Conservation (phyloP, 352 stramenopile species). For the Phytophthora constricta region DNA sequence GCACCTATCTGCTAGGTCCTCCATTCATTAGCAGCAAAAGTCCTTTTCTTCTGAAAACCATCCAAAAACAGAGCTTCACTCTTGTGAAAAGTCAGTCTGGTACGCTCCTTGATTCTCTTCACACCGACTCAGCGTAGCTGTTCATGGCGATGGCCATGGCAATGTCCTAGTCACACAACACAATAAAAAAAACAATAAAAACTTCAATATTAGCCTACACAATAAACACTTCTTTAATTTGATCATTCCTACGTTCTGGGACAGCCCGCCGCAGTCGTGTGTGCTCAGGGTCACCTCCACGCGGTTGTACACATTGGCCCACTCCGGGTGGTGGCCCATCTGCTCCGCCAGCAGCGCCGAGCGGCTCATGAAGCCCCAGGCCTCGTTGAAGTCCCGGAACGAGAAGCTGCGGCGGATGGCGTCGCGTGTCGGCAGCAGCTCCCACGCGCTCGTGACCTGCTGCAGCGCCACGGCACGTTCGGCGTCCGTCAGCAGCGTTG, state of each 20-base stretch:
- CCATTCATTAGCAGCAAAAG: no score
- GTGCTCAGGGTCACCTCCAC: constrained; percentile 97
- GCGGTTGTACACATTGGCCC: constrained; percentile 99
- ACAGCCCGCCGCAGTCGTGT: constrained; percentile 95
- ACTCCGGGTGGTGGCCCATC: constrained; percentile 98
- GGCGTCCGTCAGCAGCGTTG: constrained; percentile 51
- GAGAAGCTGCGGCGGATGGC: constrained; percentile 86
- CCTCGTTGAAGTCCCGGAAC: constrained; percentile 86
- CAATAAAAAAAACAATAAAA: no score
- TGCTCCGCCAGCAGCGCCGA: constrained; percentile 80
- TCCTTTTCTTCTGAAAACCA: constrained; percentile 2
- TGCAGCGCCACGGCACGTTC: constrained; percentile 51
- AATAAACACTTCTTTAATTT: constrained; percentile 34
- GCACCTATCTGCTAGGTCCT: not conserved
- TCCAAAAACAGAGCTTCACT: not conserved
- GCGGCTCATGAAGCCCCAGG: constrained; percentile 84
- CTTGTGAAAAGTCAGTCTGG: not conserved
- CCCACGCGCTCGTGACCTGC: constrained; percentile 60
- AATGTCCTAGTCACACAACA: constrained; percentile 49
- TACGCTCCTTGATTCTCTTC: not conserved
- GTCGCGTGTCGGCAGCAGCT: constrained; percentile 64
- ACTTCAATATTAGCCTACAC: not conserved
- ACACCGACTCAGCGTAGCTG: constrained; percentile 54
- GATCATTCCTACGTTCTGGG: constrained; percentile 86
- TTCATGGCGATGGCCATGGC: constrained; percentile 80